A percentile compares a stretch with the other conserved stretches of the same genome.
phyloP scores from a whole-genome alignment of 768 basidiomycete species.

The Hygrophorus russula region DNA sequence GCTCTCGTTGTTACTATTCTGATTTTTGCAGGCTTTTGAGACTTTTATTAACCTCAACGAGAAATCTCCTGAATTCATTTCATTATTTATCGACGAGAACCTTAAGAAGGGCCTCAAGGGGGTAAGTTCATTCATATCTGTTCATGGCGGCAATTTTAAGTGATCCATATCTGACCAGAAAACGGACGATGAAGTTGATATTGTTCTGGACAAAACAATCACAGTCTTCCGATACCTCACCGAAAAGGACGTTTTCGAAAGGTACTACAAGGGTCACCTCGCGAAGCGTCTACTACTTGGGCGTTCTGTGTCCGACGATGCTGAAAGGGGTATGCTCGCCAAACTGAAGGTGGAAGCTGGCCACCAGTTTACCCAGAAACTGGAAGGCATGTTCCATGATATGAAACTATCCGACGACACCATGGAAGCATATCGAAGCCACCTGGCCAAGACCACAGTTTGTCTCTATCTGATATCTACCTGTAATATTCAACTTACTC shows the following conservation, averaged over 20 bases:
- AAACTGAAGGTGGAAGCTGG: conserved; percentile 97
- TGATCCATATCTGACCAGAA: conserved; percentile 42
- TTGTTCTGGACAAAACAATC: conserved; percentile 89
- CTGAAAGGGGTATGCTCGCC: conserved; percentile 93
- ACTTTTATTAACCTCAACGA: conserved; percentile 83
- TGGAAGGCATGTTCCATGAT: conserved; percentile 99
- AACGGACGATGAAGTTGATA: conserved; percentile 87
- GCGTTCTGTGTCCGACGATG: conserved; percentile 92
- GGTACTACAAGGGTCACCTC: conserved; percentile 94
- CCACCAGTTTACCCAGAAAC: conserved; percentile 91
- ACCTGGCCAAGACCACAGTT: conserved; percentile 52
- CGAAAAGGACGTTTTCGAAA: conserved; percentile 96
- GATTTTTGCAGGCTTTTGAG: conserved; percentile 65
- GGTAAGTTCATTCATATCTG: conserved; percentile 36
- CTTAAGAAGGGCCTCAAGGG: conserved; percentile 91
- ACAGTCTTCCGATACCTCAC: conserved; percentile 87
- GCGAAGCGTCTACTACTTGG: conserved; percentile 82
- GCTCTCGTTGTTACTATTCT: background rate
- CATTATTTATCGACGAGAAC: conserved; percentile 94
- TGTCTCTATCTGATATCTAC: conserved; percentile 14
- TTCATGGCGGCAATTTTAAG: background rate
- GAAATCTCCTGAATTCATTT: conserved; percentile 88
- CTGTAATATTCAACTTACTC: conserved; percentile 5
- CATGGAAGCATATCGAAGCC: conserved; percentile 58
- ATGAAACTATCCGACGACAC: conserved; percentile 84